Conservation (phyloP, 1,284 basidiomycete species). For the Leccinum subspadiceum region DNA sequence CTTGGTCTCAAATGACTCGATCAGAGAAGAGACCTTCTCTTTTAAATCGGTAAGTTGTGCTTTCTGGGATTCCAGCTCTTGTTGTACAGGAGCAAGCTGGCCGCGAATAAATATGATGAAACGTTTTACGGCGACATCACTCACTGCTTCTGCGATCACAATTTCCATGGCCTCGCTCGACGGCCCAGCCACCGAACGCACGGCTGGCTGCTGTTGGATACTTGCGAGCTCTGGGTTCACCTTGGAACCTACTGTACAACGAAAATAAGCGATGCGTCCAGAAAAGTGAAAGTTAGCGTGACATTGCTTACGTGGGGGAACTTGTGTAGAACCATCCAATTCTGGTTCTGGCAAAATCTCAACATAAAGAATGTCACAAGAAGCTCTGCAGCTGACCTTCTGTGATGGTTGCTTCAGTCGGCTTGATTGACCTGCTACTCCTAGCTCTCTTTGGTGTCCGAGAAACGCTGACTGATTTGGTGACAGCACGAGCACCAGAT, state of each 20-base stretch:
- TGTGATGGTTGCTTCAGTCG: conserved; percentile 53
- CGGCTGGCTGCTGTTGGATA: conserved; percentile 10
- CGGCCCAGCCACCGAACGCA: conserved; percentile 12
- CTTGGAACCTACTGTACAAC: conserved; percentile 8
- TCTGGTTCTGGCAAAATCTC: conserved; percentile 34
- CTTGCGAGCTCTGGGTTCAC: conserved; percentile 3
- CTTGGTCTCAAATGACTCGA: conserved; percentile 36
- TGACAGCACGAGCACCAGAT: conserved; percentile 58
- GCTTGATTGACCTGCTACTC: conserved; percentile 48
- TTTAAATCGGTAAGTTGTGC: conserved; percentile 42
- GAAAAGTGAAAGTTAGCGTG: background rate
- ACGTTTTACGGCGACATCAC: conserved; percentile 13
- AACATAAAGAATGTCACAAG: conserved; percentile 8
- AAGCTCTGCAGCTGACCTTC: conserved; percentile 44
- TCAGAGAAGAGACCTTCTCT: conserved; percentile 35
- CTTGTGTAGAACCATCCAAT: conserved; percentile 21
- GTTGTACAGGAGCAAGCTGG: conserved; percentile 54
- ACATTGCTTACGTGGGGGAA: conserved; percentile 17
- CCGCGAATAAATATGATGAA: conserved; percentile 10
- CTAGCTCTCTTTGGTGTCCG: conserved; percentile 46
- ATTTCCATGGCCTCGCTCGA: conserved; percentile 23
- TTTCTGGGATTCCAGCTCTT: conserved; percentile 39
- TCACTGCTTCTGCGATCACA: conserved; percentile 43
- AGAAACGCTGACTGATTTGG: conserved; percentile 52
- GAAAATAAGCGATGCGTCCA: background rate